Evolutionary conservation across 83 land plant genomes (phyloP), one percentile per base, ranked within the genome.

Genomic region (Diphasiastrum complanatum): DNA sequence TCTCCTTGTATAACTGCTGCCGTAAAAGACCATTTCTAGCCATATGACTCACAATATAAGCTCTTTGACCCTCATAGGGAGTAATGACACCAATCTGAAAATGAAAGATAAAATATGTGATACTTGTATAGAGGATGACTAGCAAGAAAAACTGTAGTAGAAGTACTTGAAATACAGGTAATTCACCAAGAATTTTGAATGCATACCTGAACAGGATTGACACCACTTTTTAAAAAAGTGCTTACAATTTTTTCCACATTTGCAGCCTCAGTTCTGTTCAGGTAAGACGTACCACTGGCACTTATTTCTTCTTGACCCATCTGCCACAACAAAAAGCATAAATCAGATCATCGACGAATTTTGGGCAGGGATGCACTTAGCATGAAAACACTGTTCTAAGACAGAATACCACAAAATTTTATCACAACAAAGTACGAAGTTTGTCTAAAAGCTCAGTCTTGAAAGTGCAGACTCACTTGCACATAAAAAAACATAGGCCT

Each of bases 231-330:
- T 70, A 95, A 70, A 46, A 95, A 95, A 0, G 99, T 89, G 30
- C 97, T 95, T 8, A 95, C 99, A 40, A 95, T 84, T 26, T 95
- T 95, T 69, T 95, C 99, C 35, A 95, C 99, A 77, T 95, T 95
- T 34, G 97, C 89, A 63, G 99, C 89, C 45, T 95, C 97, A 27
- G 97, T 90, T 45, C 99, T 80, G 70, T 95, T 95, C 1, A 95
- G 57, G 46, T 95, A 89, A 24, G 99, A 95, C 45, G 99, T 95
- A 32, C 97, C 99, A 71, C 99, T 95, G 1, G 99, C 89, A 76
- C 99, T 95, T 14, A 95, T 95, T 70, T 95, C 99, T 66, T 95
- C 99, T 86, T 95, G 99, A 31, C 99, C 99, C 99, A 95, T 89
- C 99, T 90, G 57, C 16, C 59, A 55, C 8, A 55, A 23, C 14